A percentile compares a stretch with the other conserved stretches of the same genome.
These are phyloP conservation scores for Astrocystis sublimbata DNA, from an alignment of 495 filamentous ascomycete species.

Conservation along the genomic window DNA sequence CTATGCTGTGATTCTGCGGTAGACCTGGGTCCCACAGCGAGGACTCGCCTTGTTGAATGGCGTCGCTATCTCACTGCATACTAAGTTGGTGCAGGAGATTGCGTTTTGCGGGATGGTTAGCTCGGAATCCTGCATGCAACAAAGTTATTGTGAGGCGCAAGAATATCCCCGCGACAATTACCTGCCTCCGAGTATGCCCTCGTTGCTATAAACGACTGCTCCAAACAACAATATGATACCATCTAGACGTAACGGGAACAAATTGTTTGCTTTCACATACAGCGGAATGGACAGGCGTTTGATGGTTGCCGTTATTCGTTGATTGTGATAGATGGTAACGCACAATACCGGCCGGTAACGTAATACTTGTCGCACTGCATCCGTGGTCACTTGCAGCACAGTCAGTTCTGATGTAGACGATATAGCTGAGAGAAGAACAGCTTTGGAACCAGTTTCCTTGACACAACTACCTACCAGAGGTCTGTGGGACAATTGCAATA, in stretches of 20 bases:
- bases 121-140: not conserved
- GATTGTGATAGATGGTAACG: not conserved
- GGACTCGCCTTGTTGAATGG: slow-evolving; percentile 7
- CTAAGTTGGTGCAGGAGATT: not conserved
- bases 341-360: not conserved
- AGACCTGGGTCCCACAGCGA: slow-evolving; percentile 6
- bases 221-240: too few species aligned
- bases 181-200: not conserved
- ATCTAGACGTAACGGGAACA: not conserved
- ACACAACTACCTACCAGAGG: not conserved
- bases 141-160: not conserved
- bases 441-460: not conserved
- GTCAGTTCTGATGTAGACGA: not conserved
- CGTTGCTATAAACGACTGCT: not conserved
- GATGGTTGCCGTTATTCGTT: not conserved
- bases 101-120: not conserved
- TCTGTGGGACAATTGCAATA: not conserved
- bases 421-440: not conserved
- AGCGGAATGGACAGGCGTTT: not conserved
- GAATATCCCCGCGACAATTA: not conserved
- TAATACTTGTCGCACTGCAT: not conserved
- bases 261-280: not conserved
- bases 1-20: not conserved
- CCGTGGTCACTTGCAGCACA: not conserved
- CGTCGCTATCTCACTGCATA: slow-evolving; percentile 3